A percentile compares a stretch with the other conserved stretches of the same genome.
phyloP scores from a whole-genome alignment of 352 stramenopile species.

The Phytophthora niederhauseri region DNA sequence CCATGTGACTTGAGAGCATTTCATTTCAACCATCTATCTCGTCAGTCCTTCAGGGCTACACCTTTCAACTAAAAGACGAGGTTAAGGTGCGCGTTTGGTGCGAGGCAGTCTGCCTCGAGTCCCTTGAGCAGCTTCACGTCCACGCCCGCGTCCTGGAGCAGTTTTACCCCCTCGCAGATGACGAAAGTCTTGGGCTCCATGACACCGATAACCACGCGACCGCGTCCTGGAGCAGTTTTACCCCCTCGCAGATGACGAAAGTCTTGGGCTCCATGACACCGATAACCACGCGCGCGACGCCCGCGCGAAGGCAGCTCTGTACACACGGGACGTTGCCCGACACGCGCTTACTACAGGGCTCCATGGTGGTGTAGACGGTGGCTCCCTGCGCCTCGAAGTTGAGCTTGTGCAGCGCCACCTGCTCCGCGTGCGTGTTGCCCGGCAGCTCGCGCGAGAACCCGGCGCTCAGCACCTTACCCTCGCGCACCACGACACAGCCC shows the following conservation, averaged over 20 bases:
- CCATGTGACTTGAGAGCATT: not conserved
- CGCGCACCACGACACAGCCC: conserved; percentile 75
- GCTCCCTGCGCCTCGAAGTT: conserved; percentile 60
- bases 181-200: conserved; percentile 92
- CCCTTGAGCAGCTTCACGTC: conserved; percentile 72
- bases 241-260: conserved; percentile 87
- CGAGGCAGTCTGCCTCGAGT: conserved; percentile 77
- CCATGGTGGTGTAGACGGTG: conserved; percentile 92
- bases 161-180: conserved; percentile 73
- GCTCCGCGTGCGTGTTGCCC: conserved; percentile 91
- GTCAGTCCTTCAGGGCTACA: not conserved
- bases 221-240: conserved; percentile 68
- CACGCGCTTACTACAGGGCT: conserved; percentile 88
- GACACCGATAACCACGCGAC: conserved; percentile 76
- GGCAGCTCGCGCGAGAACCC: conserved; percentile 88
- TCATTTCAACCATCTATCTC: not conserved
- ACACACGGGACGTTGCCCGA: conserved; percentile 87
- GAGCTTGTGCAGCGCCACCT: conserved; percentile 86
- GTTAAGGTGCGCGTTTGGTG: conserved; percentile 74
- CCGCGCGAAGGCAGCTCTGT: conserved; percentile 73
- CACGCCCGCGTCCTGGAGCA: conserved; percentile 74
- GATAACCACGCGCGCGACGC: conserved; percentile 75
- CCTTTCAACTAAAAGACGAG: conserved; percentile 48
- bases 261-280: conserved; percentile 88
- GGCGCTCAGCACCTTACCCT: conserved; percentile 61